Conservation (phyloP, 2,329 filamentous ascomycete species). For the Cyphellophora europaea region DNA sequence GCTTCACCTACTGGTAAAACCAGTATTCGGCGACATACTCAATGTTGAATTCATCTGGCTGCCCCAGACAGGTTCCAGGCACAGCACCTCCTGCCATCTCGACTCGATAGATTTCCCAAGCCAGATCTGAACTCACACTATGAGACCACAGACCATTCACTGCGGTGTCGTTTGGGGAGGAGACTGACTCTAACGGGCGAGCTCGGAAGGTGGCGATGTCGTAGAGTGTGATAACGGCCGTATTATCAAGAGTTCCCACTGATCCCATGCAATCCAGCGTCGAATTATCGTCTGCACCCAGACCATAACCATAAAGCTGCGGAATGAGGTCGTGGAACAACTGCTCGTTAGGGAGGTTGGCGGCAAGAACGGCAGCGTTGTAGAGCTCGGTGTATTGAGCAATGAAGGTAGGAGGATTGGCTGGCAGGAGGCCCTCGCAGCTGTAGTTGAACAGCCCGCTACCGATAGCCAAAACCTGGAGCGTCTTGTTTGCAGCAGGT, state of each 20-base stretch:
- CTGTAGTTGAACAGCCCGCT: slow-evolving; percentile 44
- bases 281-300: slow-evolving; percentile 12
- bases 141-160: slow-evolving; percentile 7
- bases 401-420: slow-evolving; percentile 25
- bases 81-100: slow-evolving; percentile 27
- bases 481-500: slow-evolving; percentile 22
- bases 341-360: slow-evolving; percentile 22
- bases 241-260: slow-evolving; percentile 13
- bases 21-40: slow-evolving; percentile 35
- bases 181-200: slow-evolving; percentile 9
- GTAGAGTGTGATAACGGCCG: slow-evolving; percentile 18
- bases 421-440: slow-evolving; percentile 22
- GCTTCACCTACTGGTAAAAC: slow-evolving; percentile 23
- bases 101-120: slow-evolving; percentile 32
- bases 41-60: slow-evolving; percentile 22
- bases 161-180: slow-evolving; percentile 8
- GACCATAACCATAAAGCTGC: slow-evolving; percentile 21
- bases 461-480: slow-evolving; percentile 37
- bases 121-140: slow-evolving; percentile 9
- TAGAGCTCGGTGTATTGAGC: slow-evolving; percentile 38
- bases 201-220: slow-evolving; percentile 14
- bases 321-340: slow-evolving; percentile 21
- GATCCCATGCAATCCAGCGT: slow-evolving; percentile 15
- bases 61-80: slow-evolving; percentile 24
- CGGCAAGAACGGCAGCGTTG: slow-evolving; percentile 26